Evolutionary conservation across 306 rosid genomes (phyloP).

Genomic region (Sophora flavescens): DNA sequence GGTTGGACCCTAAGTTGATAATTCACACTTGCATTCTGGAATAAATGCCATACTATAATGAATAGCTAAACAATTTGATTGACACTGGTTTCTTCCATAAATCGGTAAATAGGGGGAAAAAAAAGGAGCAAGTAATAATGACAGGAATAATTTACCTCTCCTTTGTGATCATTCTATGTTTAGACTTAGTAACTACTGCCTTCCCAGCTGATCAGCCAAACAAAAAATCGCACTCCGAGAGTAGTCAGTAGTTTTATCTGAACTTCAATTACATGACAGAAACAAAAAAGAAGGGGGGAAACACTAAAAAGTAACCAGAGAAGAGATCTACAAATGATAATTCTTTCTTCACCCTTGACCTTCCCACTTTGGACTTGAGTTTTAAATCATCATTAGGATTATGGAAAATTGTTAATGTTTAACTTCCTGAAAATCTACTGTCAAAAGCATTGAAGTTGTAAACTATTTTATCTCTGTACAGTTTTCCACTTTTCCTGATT

Average conservation of each 20-base stretch:
- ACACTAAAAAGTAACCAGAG: neutral
- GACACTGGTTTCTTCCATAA: neutral
- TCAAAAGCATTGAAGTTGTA: neutral
- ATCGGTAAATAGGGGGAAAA: neutral
- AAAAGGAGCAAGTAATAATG: slow-evolving; percentile 26
- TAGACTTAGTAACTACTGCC: slow-evolving; percentile 11
- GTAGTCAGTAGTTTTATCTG: slow-evolving; percentile 25
- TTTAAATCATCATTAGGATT: neutral
- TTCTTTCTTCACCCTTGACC: slow-evolving; percentile 18
- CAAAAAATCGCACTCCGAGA: neutral
- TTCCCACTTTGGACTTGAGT: slow-evolving; percentile 2
- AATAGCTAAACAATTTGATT: neutral
- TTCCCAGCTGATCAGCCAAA: neutral
- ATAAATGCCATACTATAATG: neutral
- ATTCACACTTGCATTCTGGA: slow-evolving; percentile 8
- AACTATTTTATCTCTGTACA: neutral
- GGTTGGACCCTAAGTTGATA: neutral
- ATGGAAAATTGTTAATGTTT: neutral
- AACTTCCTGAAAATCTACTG: slow-evolving; percentile 6
- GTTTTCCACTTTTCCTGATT: neutral
- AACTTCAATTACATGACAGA: slow-evolving; percentile 19
- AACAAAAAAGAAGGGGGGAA: neutral
- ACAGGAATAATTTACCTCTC: slow-evolving; percentile 24
- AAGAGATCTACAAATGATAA: neutral
- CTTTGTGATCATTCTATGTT: slow-evolving; percentile 6